A percentile compares a stretch with the other conserved stretches of the same genome.
Evolutionary conservation across 2,329 filamentous ascomycete species (phyloP).

Genomic region (Penicillium sumatraense): DNA sequence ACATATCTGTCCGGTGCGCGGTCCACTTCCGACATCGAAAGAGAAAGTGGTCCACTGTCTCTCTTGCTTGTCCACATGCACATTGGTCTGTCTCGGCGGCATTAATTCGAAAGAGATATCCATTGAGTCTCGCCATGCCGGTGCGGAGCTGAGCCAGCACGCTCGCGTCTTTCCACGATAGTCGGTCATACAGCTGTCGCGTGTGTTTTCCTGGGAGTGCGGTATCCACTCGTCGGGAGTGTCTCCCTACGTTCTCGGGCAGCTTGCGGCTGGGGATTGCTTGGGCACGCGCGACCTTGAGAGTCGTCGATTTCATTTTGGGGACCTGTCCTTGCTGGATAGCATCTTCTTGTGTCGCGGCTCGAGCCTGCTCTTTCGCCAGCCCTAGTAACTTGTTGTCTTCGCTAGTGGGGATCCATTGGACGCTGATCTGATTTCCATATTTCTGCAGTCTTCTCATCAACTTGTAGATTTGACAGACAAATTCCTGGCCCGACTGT

Average conservation of each 20-base stretch:
- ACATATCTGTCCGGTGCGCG: too few species aligned
- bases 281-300: conserved; percentile 26
- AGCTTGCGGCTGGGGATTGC: conserved; percentile 18
- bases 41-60: too few species aligned
- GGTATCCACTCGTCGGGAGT: conserved; percentile 2
- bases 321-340: conserved; percentile 14
- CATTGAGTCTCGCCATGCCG: background rate
- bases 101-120: too few species aligned
- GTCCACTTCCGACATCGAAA: too few species aligned
- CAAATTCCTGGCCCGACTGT: too few species aligned
- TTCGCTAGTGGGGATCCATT: conserved; percentile 20
- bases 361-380: conserved; percentile 27
- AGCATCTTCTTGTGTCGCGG: conserved; percentile 23
- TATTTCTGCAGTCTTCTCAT: conserved; percentile 15
- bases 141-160: background rate
- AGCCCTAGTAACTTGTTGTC: conserved; percentile 20
- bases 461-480: conserved; percentile 20
- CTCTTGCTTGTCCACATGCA: too few species aligned
- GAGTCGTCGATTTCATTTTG: conserved; percentile 30
- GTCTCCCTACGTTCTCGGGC: conserved; percentile 28
- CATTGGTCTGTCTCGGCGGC: too few species aligned
- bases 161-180: background rate
- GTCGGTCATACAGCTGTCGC: too few species aligned
- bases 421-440: conserved; percentile 23
- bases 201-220: conserved; percentile 1